Evolutionary conservation across 139 green algal genomes (phyloP).

Genomic region (Chlorella sorokiniana): DNA sequence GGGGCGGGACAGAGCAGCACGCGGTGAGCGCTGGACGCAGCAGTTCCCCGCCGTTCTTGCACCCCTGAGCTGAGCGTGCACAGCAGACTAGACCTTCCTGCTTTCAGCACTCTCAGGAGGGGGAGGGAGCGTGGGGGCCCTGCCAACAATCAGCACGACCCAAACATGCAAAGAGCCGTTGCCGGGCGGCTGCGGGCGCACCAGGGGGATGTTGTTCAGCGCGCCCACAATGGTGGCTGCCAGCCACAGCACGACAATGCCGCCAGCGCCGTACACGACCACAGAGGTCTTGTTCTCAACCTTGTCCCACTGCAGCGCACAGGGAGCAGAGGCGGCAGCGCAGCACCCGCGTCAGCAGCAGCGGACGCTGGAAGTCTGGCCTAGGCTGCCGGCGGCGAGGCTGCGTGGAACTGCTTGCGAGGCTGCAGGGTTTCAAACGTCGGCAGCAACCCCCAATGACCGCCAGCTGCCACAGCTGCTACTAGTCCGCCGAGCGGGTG

Average conservation of each 20-base stretch:
- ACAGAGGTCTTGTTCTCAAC: slow-evolving; percentile 86
- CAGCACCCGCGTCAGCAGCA: no score
- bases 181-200: slow-evolving; percentile 43
- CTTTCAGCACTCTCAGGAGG: background rate
- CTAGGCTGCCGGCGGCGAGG: no score
- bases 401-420: no score
- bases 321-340: background rate
- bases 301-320: slow-evolving; percentile 51
- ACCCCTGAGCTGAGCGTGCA: no score
- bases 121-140: background rate
- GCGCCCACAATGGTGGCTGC: slow-evolving; percentile 87
- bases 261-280: slow-evolving; percentile 83
- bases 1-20: no score
- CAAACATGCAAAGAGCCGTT: no score
- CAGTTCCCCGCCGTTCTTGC: background rate
- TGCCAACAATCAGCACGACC: no score
- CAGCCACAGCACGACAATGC: slow-evolving; percentile 88
- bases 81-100: background rate
- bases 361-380: no score
- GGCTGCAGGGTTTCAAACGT: no score
- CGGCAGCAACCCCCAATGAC: no score
- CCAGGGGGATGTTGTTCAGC: slow-evolving; percentile 93
- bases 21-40: background rate
- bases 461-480: no score
- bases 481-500: no score